Evolutionary conservation across 2,329 filamentous ascomycete species (phyloP).

Genomic region (Hymenotorrendiella dingleyae): DNA sequence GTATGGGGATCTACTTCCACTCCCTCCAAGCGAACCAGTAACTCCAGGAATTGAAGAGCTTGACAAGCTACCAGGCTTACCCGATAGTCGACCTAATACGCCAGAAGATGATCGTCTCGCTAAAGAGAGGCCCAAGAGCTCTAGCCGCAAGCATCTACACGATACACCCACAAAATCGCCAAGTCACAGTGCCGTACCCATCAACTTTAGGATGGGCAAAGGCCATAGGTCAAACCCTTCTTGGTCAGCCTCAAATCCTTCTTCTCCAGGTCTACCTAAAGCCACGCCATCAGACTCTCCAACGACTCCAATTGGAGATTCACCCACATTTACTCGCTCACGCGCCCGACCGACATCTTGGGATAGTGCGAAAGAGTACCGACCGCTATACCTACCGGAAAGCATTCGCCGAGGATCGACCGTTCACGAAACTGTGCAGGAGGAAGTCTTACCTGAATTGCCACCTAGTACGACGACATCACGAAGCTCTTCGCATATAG

Average conservation of each 20-base stretch:
- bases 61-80: slow-evolving; percentile 46
- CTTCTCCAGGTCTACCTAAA: slow-evolving; percentile 38
- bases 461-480: slow-evolving; percentile 46
- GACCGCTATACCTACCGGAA: slow-evolving; percentile 78
- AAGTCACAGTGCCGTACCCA: slow-evolving; percentile 49
- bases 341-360: slow-evolving; percentile 50
- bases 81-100: slow-evolving; percentile 51
- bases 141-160: slow-evolving; percentile 21
- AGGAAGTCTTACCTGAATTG: slow-evolving; percentile 40
- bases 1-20: slow-evolving; percentile 57
- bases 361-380: slow-evolving; percentile 64
- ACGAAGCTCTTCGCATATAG: slow-evolving; percentile 36
- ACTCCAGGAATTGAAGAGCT: slow-evolving; percentile 37
- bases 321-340: slow-evolving; percentile 33
- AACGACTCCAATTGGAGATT: slow-evolving; percentile 25
- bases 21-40: slow-evolving; percentile 54
- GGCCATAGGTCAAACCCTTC: slow-evolving; percentile 35
- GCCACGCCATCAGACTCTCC: slow-evolving; percentile 36
- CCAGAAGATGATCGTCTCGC: slow-evolving; percentile 25
- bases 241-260: slow-evolving; percentile 35
- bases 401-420: slow-evolving; percentile 26
- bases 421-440: slow-evolving; percentile 23
- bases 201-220: slow-evolving; percentile 45
- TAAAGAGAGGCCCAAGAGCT: slow-evolving; percentile 18
- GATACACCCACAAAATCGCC: slow-evolving; percentile 29